Percentiles rank a stretch among this genome's conserved stretches.
Evolutionary conservation across 305 asterid genomes (phyloP).

Genomic region (Solanum aculeatissimum): DNA sequence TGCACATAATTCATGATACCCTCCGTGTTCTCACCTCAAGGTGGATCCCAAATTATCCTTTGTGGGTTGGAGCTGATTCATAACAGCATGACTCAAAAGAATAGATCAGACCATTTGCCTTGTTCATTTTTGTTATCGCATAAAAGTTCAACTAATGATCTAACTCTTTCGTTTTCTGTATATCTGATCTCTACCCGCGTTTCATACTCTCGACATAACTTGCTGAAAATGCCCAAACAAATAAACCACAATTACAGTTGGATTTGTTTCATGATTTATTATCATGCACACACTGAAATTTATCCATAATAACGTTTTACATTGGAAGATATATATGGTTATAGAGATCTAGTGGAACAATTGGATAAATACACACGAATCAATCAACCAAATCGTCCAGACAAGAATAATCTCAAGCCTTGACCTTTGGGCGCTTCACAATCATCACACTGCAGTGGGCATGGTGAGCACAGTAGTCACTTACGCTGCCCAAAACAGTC

Average conservation of each 20-base stretch:
- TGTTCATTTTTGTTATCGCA: too few relatives aligned
- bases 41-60: too few relatives aligned
- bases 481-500: slow-evolving; percentile 80
- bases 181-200: too few relatives aligned
- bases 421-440: slow-evolving; percentile 54
- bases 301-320: background rate
- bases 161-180: too few relatives aligned
- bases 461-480: slow-evolving; percentile 74
- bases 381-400: background rate
- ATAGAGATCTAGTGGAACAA: background rate
- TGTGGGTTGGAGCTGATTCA: too few relatives aligned
- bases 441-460: slow-evolving; percentile 84
- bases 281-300: background rate
- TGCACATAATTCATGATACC: too few relatives aligned
- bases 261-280: background rate
- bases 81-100: too few relatives aligned
- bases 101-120: background rate
- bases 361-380: background rate
- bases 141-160: too few relatives aligned
- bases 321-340: background rate
- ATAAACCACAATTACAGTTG: background rate
- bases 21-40: too few relatives aligned
- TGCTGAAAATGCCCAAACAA: background rate
- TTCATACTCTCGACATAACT: background rate
- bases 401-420: slow-evolving; percentile 6